phyloP scores from a whole-genome alignment of 345 rosid genomes.

The Arabis alpina region DNA sequence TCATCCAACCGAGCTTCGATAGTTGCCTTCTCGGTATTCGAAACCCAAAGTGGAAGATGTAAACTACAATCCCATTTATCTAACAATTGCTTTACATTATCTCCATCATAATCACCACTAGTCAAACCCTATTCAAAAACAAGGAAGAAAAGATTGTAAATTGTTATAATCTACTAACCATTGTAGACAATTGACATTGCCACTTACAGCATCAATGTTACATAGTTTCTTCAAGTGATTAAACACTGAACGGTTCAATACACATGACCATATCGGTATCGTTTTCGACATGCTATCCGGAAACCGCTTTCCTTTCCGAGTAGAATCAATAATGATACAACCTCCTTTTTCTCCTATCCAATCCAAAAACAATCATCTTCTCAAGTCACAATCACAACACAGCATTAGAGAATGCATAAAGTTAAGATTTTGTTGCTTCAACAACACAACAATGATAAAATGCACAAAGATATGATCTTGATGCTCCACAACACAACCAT shows the following conservation, averaged over 20 bases:
- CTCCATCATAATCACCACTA: slow-evolving; percentile 31
- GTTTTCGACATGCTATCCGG: slow-evolving; percentile 98
- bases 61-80: slow-evolving; percentile 80
- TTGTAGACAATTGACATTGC: slow-evolving; percentile 15
- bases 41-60: slow-evolving; percentile 94
- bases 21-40: slow-evolving; percentile 70
- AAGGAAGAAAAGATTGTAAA: background rate
- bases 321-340: slow-evolving; percentile 82
- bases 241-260: slow-evolving; percentile 68
- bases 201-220: slow-evolving; percentile 52
- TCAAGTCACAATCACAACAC: slow-evolving; percentile 11
- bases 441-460: slow-evolving; percentile 4
- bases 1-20: slow-evolving; percentile 68
- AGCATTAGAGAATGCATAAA: background rate
- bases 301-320: slow-evolving; percentile 88
- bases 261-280: slow-evolving; percentile 90
- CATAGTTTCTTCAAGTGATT: slow-evolving; percentile 45
- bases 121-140: slow-evolving; percentile 42
- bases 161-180: background rate
- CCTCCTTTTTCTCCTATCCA: slow-evolving; percentile 90
- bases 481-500: slow-evolving; percentile 17
- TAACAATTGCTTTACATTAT: slow-evolving; percentile 21
- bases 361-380: slow-evolving; percentile 2
- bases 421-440: background rate
- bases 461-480: background rate